Evolutionary conservation across 108 stramenopile genomes (phyloP).

Genomic region (Cyclotella sp.): DNA sequence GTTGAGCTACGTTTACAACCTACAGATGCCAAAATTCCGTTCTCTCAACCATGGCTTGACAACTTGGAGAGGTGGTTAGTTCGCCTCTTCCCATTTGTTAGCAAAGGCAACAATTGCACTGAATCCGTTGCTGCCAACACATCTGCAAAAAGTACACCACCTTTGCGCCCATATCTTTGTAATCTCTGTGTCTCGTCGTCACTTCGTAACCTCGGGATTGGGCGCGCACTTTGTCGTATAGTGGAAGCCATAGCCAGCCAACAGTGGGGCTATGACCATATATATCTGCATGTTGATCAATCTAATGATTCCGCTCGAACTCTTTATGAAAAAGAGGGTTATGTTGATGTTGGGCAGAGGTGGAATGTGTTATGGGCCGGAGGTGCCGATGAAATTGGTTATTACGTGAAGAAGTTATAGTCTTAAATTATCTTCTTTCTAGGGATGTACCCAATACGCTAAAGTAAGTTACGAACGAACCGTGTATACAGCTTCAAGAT

Average conservation of each 20-base stretch:
- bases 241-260: constrained; percentile 77
- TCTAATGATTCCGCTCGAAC: constrained; percentile 79
- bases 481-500: constrained; percentile 85
- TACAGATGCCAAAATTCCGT: constrained; percentile 89
- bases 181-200: constrained; percentile 79
- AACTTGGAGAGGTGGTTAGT: constrained; percentile 67
- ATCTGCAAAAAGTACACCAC: constrained; percentile 23
- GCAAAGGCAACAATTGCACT: constrained; percentile 22
- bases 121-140: not conserved
- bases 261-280: constrained; percentile 68
- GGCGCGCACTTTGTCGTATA: constrained; percentile 71
- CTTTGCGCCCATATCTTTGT: constrained; percentile 81
- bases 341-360: constrained; percentile 71
- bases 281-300: constrained; percentile 84
- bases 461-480: constrained; percentile 5
- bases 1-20: constrained; percentile 83
- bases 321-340: constrained; percentile 76
- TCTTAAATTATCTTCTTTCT: too few relatives aligned
- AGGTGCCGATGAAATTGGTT: constrained; percentile 74
- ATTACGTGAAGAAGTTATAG: constrained; percentile 67
- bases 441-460: too few relatives aligned
- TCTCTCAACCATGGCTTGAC: constrained; percentile 84
- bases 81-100: constrained; percentile 51
- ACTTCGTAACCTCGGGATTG: constrained; percentile 68
- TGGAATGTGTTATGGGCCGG: constrained; percentile 89